These are phyloP conservation scores for Prillingera fragicola DNA, from an alignment of 1,284 basidiomycete genomes.

Conservation along the genomic window DNA sequence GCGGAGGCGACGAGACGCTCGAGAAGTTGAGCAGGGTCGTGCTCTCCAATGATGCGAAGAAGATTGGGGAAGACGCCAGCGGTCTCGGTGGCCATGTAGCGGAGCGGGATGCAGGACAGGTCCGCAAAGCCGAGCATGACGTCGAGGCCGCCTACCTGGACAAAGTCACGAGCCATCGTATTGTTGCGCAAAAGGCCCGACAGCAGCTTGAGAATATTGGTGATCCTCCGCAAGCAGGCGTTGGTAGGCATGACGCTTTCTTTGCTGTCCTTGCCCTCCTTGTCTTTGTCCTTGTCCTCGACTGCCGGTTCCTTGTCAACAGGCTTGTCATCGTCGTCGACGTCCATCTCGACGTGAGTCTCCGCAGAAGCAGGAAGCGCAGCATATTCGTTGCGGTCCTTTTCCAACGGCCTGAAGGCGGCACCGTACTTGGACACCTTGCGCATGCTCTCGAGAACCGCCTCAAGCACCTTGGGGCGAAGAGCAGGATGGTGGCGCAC, in stretches of 20 bases:
- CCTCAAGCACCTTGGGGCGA: slow-evolving; percentile 70
- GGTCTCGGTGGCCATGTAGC: slow-evolving; percentile 79
- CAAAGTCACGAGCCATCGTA: slow-evolving; percentile 83
- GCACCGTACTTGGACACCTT: slow-evolving; percentile 54
- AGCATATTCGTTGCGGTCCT: slow-evolving; percentile 22
- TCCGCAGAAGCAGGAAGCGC: slow-evolving; percentile 4
- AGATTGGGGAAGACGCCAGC: slow-evolving; percentile 76
- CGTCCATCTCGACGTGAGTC: slow-evolving; percentile 2
- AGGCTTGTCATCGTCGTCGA: too few species aligned
- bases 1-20: slow-evolving; percentile 67
- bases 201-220: slow-evolving; percentile 59
- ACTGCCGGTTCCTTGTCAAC: slow-evolving; percentile 9
- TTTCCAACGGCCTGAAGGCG: slow-evolving; percentile 20
- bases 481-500: slow-evolving; percentile 90
- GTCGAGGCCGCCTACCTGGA: slow-evolving; percentile 67
- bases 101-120: slow-evolving; percentile 81
- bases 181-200: slow-evolving; percentile 89
- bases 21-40: slow-evolving; percentile 71
- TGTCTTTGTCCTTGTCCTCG: slow-evolving; percentile 1
- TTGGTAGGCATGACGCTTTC: background rate
- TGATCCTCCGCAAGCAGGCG: background rate
- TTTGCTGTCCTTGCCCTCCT: slow-evolving; percentile 7
- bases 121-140: slow-evolving; percentile 70
- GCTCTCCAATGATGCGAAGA: slow-evolving; percentile 81
- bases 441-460: slow-evolving; percentile 63